phyloP scores from a whole-genome alignment of 768 basidiomycete genomes.

The Lentinula boryana region DNA sequence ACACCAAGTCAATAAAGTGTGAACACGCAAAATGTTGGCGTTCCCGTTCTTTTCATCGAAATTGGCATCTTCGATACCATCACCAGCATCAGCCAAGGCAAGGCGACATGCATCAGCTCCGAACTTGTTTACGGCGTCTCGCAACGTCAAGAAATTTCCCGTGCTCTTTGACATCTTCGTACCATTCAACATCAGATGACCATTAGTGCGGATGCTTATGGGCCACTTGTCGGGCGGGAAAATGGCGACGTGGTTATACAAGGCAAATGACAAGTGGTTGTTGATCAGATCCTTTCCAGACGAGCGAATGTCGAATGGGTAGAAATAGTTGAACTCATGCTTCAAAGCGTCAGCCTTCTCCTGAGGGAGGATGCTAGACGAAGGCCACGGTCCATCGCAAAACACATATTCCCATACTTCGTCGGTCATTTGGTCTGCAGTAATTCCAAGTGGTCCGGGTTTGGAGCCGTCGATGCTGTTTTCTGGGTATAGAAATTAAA shows the following conservation, averaged over 20 bases:
- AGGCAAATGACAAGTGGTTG: constrained; percentile 89
- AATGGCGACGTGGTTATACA: constrained; percentile 94
- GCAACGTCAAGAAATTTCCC: constrained; percentile 90
- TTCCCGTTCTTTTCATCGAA: constrained; percentile 99
- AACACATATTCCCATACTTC: constrained; percentile 97
- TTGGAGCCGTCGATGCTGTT: constrained; percentile 72
- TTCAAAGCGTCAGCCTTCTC: constrained; percentile 83
- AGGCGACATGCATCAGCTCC: constrained; percentile 94
- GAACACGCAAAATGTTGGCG: constrained; percentile 88
- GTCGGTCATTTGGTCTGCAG: constrained; percentile 91
- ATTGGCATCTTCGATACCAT: constrained; percentile 97
- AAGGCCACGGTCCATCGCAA: constrained; percentile 71
- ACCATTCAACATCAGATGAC: constrained; percentile 94
- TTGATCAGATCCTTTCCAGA: constrained; percentile 97
- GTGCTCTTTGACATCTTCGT: constrained; percentile 99
- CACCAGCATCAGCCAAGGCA: constrained; percentile 92
- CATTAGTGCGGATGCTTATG: constrained; percentile 87
- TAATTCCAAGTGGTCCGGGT: constrained; percentile 80
- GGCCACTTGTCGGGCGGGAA: constrained; percentile 93
- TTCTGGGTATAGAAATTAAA: constrained; percentile 29
- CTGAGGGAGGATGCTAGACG: constrained; percentile 52
- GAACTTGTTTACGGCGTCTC: constrained; percentile 88
- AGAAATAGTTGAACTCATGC: constrained; percentile 93
- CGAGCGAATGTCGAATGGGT: constrained; percentile 96
- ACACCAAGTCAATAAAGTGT: constrained; percentile 89